phyloP scores from a whole-genome alignment of 176 grass and related monocot genomes.

The Otatea glauca region DNA sequence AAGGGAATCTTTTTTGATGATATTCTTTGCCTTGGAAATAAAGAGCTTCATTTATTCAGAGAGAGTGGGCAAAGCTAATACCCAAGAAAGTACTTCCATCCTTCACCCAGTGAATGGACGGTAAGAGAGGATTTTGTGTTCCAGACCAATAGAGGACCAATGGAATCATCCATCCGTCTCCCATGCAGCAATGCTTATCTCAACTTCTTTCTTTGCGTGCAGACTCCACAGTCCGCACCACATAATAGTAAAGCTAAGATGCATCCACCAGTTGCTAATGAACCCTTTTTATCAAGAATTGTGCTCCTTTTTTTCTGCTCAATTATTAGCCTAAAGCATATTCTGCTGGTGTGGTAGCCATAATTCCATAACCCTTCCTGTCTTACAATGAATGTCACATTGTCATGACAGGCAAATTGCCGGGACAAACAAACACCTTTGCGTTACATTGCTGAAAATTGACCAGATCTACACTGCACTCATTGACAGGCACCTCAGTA shows the following conservation, averaged over 20 bases:
- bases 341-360: constrained; percentile 49
- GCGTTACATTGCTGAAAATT: constrained; percentile 19
- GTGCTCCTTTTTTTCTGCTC: constrained; percentile 46
- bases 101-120: constrained; percentile 30
- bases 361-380: constrained; percentile 43
- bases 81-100: constrained; percentile 22
- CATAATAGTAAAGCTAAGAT: constrained; percentile 52
- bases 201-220: constrained; percentile 32
- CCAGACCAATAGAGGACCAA: constrained; percentile 1
- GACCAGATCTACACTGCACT: constrained; percentile 42
- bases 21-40: constrained; percentile 13
- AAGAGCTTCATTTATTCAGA: constrained; percentile 12
- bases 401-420: constrained; percentile 47
- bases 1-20: constrained; percentile 26
- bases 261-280: constrained; percentile 43
- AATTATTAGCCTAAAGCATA: constrained; percentile 61
- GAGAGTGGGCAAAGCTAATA: constrained; percentile 27
- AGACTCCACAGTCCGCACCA: constrained; percentile 33
- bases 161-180: constrained; percentile 25
- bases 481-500: constrained; percentile 40
- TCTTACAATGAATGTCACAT: constrained; percentile 45
- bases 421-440: constrained; percentile 40
- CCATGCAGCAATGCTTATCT: constrained; percentile 35
- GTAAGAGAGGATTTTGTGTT: constrained; percentile 19
- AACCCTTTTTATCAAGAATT: constrained; percentile 46